phyloP scores from a whole-genome alignment of 371 early-diverging fungal genomes.

The Mortierella sp. region DNA sequence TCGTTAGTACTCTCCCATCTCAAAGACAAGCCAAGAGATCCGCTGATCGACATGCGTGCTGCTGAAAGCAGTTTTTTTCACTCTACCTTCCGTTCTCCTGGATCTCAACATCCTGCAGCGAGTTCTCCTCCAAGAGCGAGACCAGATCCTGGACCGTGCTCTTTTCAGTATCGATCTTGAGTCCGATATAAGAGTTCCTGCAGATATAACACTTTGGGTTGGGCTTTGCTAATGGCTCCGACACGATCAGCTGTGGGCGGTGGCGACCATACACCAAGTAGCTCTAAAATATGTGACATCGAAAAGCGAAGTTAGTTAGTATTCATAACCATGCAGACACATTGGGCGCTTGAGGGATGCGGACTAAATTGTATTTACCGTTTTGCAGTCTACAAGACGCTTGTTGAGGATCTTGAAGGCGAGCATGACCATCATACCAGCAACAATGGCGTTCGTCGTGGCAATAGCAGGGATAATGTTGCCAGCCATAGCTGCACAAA shows the following conservation, averaged over 20 bases:
- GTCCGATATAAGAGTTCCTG: slow-evolving; percentile 60
- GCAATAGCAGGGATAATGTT: slow-evolving; percentile 99
- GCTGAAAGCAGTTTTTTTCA: no score
- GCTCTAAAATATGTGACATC: slow-evolving; percentile 54
- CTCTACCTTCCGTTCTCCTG: slow-evolving; percentile 74
- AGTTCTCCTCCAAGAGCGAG: slow-evolving; percentile 54
- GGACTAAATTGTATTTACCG: slow-evolving; percentile 56
- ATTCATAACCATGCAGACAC: no score
- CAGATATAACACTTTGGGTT: slow-evolving; percentile 75
- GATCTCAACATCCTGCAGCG: slow-evolving; percentile 63
- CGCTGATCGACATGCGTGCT: neutral
- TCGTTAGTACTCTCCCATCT: neutral
- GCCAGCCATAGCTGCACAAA: slow-evolving; percentile 92
- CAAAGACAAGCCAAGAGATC: neutral
- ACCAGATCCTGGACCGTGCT: slow-evolving; percentile 69
- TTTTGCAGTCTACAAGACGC: slow-evolving; percentile 65
- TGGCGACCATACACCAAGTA: slow-evolving; percentile 68
- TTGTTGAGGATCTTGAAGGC: slow-evolving; percentile 81
- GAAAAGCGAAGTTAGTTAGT: neutral
- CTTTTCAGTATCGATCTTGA: slow-evolving; percentile 61
- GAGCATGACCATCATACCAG: slow-evolving; percentile 94
- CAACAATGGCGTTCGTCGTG: slow-evolving; percentile 99
- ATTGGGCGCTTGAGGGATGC: neutral
- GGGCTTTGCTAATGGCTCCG: slow-evolving; percentile 66
- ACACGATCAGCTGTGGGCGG: slow-evolving; percentile 63